Conservation (phyloP, 2,329 filamentous ascomycete species). For the Drechslerella stenobrocha region DNA sequence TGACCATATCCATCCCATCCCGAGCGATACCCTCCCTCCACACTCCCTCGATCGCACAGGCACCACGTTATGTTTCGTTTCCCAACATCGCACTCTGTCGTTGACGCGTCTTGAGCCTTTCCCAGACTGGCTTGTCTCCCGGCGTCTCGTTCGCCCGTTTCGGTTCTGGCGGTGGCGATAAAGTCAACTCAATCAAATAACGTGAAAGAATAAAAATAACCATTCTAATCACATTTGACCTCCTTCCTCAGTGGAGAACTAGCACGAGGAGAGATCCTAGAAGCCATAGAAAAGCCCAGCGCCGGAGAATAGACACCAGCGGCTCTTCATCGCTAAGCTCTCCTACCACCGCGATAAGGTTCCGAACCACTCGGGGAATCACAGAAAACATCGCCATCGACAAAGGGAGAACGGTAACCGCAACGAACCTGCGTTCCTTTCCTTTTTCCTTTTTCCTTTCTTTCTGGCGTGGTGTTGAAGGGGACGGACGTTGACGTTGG, state of each 20-base stretch:
- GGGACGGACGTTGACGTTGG: constrained; percentile 27
- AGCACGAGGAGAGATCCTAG: too few species aligned
- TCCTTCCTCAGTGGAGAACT: too few species aligned
- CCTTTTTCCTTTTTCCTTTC: too few species aligned
- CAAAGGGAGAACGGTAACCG: too few species aligned
- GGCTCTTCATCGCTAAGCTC: too few species aligned
- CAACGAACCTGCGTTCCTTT: too few species aligned
- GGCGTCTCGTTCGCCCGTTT: too few species aligned
- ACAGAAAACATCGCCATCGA: too few species aligned
- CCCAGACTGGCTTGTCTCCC: constrained; percentile 38
- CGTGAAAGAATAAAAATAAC: constrained; percentile 1
- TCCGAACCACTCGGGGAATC: constrained; percentile 34
- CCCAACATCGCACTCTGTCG: constrained; percentile 31
- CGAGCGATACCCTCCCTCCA: constrained; percentile 15
- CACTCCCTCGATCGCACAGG: constrained; percentile 37
- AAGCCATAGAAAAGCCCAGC: too few species aligned
- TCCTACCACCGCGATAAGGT: constrained; percentile 46
- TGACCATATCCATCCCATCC: constrained; percentile 28
- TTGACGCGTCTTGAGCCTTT: constrained; percentile 45
- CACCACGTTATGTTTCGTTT: constrained; percentile 44
- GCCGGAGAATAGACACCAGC: too few species aligned
- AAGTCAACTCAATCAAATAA: not conserved
- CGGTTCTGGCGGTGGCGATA: not conserved
- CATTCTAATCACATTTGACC: too few species aligned
- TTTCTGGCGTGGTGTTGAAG: not conserved